These are phyloP conservation scores for Closterium sp. DNA, from an alignment of 139 green algal genomes.

Conservation along the genomic window DNA sequence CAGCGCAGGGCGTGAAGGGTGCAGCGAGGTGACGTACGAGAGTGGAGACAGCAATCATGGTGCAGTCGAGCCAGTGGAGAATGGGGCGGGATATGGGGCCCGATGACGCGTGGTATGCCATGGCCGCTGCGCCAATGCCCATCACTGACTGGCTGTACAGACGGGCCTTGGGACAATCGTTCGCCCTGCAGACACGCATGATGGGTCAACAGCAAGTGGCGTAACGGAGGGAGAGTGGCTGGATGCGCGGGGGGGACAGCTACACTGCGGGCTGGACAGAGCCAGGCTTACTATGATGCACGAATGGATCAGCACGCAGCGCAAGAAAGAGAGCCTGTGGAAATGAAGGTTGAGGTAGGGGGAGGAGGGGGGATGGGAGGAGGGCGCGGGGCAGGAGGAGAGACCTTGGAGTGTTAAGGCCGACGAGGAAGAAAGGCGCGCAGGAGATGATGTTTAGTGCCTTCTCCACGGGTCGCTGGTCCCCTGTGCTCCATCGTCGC, in stretches of 20 bases:
- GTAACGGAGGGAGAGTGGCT: too few species aligned
- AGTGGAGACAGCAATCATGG: background rate
- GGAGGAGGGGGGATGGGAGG: too few species aligned
- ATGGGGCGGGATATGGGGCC: background rate
- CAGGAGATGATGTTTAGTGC: background rate
- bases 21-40: background rate
- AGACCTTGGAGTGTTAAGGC: background rate
- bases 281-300: too few species aligned
- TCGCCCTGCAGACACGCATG: background rate
- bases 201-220: too few species aligned
- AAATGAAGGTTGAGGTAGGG: too few species aligned
- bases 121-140: background rate
- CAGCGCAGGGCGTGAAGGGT: background rate
- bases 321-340: background rate
- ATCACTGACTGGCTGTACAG: background rate
- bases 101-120: background rate
- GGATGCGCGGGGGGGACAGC: too few species aligned
- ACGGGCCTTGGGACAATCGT: background rate
- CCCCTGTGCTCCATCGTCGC: background rate
- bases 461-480: background rate
- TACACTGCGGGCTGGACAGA: too few species aligned
- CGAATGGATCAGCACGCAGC: background rate
- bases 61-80: background rate
- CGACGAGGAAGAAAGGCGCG: background rate
- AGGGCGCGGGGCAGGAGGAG: background rate